These are phyloP conservation scores for Claviceps spartinae DNA, from an alignment of 2,329 filamentous ascomycete genomes.

Conservation along the genomic window DNA sequence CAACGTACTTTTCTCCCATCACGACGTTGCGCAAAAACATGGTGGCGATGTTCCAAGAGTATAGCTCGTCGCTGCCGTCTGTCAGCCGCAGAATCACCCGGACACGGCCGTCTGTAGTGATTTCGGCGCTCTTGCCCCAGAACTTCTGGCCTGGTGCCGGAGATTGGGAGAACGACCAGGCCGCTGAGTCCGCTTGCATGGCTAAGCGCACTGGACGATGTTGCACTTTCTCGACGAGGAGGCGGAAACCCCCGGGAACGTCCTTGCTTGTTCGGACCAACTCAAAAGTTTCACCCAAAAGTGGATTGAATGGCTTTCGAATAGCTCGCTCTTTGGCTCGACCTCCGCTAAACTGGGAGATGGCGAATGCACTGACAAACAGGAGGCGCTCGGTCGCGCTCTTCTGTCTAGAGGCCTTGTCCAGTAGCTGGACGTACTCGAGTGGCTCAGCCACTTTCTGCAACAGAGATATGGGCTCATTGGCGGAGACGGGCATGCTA, in stretches of 20 bases:
- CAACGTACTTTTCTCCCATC: constrained; percentile 94
- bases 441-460: constrained; percentile 83
- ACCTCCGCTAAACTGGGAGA: constrained; percentile 70
- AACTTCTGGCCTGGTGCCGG: constrained; percentile 91
- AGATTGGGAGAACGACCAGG: constrained; percentile 79
- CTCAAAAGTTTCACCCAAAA: constrained; percentile 92
- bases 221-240: constrained; percentile 89
- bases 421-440: constrained; percentile 78
- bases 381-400: constrained; percentile 57
- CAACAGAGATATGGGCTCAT: constrained; percentile 79
- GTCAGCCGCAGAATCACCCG: constrained; percentile 56
- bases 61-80: constrained; percentile 63
- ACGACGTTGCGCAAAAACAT: constrained; percentile 93
- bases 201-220: constrained; percentile 88
- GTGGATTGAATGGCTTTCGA: constrained; percentile 93
- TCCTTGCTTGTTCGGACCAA: constrained; percentile 73
- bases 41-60: constrained; percentile 78
- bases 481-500: constrained; percentile 92
- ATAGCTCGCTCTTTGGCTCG: constrained; percentile 83
- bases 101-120: constrained; percentile 81
- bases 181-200: constrained; percentile 75
- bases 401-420: constrained; percentile 53
- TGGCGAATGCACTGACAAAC: constrained; percentile 78
- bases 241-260: constrained; percentile 60
- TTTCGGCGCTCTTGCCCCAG: constrained; percentile 93